A percentile compares a stretch with the other conserved stretches of the same genome.
Conservation (phyloP, 176 grass and related monocot genomes). For the Musa troglodytarum region DNA sequence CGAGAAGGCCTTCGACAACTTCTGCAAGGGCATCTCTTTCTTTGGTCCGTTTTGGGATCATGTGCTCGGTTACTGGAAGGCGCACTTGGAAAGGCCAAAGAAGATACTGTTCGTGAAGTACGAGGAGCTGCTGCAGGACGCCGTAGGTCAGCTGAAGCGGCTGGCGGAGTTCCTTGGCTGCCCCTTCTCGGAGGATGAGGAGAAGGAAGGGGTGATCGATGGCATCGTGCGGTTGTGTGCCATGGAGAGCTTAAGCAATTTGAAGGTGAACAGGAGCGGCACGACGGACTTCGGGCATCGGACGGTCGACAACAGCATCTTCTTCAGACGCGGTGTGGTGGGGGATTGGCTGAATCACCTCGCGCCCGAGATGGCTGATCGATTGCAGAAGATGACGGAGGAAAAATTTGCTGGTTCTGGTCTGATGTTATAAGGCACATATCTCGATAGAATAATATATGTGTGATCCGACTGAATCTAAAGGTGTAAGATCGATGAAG, state of each 20-base stretch:
- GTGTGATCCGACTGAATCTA: too few species aligned
- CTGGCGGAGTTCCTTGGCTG: too few species aligned
- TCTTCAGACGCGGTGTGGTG: constrained; percentile 9
- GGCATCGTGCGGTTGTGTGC: too few species aligned
- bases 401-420: constrained; percentile 11
- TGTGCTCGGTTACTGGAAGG: constrained; percentile 17
- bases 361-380: constrained; percentile 4
- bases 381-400: constrained; percentile 2
- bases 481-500: too few species aligned
- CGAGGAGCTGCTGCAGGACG: constrained; percentile 19
- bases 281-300: neutral
- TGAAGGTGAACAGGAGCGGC: neutral
- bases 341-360: constrained; percentile 17
- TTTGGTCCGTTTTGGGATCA: constrained; percentile 14
- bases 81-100: neutral
- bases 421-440: neutral
- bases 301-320: neutral
- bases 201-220: too few species aligned
- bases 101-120: constrained; percentile 27
- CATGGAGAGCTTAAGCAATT: too few species aligned
- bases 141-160: neutral
- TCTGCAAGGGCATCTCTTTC: neutral
- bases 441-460: too few species aligned
- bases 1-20: neutral
- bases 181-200: too few species aligned